Conservation (phyloP, 345 rosid species). For the Eucalyptus cloeziana region DNA sequence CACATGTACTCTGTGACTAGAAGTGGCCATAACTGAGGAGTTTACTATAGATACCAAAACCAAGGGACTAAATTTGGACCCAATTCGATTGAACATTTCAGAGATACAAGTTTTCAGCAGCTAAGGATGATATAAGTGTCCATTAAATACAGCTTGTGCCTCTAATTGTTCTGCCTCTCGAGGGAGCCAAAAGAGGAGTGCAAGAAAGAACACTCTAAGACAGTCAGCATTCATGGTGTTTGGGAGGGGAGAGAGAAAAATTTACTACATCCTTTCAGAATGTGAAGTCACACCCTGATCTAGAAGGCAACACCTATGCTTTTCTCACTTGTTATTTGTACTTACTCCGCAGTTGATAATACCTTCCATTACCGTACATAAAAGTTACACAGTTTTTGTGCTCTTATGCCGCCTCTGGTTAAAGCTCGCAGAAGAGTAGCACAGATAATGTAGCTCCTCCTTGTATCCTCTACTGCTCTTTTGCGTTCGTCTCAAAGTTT, state of each 20-base stretch:
- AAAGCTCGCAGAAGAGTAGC: neutral
- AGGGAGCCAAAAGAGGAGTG: neutral
- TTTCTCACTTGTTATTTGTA: neutral
- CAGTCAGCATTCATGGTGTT: neutral
- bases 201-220: neutral
- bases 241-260: neutral
- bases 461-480: neutral
- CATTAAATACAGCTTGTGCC: neutral
- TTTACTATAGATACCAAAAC: neutral
- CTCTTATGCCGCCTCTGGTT: neutral
- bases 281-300: neutral
- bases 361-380: neutral
- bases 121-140: neutral
- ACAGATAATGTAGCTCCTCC: neutral
- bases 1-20: neutral
- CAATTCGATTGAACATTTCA: neutral
- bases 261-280: neutral
- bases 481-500: neutral
- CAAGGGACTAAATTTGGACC: neutral
- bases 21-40: neutral
- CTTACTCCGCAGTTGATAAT: neutral
- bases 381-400: neutral
- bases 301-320: neutral
- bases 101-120: neutral
- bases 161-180: neutral